phyloP scores from a whole-genome alignment of 805 yeast genomes.

The Naumovozyma castellii region DNA sequence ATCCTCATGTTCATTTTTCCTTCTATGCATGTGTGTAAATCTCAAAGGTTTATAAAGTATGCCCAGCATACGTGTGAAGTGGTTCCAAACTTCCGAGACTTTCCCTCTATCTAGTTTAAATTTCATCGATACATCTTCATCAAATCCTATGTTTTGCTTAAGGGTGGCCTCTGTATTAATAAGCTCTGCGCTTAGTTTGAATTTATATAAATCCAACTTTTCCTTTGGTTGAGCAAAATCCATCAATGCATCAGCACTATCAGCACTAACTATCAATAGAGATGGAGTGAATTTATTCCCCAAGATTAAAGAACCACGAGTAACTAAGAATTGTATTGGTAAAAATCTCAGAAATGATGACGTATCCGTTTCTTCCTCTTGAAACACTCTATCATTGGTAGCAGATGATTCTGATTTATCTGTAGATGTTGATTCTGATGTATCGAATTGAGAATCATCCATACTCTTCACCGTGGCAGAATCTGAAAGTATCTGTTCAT shows the following conservation, averaged over 20 bases:
- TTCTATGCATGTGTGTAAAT: constrained; percentile 2
- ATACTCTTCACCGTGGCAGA: constrained; percentile 9
- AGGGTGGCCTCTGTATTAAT: constrained; percentile 49
- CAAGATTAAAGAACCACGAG: constrained; percentile 61
- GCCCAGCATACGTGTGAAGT: constrained; percentile 10
- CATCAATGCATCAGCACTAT: constrained; percentile 42
- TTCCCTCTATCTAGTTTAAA: constrained; percentile 12
- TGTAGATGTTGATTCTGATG: constrained; percentile 1
- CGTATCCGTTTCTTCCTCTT: constrained; percentile 5
- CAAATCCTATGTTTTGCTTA: constrained; percentile 63
- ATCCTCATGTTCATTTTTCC: constrained; percentile 6
- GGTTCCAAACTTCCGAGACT: constrained; percentile 18
- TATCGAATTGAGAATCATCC: constrained; percentile 4
- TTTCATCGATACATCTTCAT: constrained; percentile 27
- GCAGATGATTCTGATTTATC: constrained; percentile 3
- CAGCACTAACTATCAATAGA: constrained; percentile 52
- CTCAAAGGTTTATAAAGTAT: constrained; percentile 6
- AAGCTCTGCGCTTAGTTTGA: constrained; percentile 36
- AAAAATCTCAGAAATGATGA: constrained; percentile 30
- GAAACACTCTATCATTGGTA: constrained; percentile 15
- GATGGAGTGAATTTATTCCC: constrained; percentile 79
- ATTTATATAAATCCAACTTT: constrained; percentile 48
- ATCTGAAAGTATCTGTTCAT: constrained; percentile 12
- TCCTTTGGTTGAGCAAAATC: constrained; percentile 47
- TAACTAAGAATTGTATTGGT: constrained; percentile 55